phyloP scores from a whole-genome alignment of 192 early-diverging fungal species.

The Paraglomus occultum region DNA sequence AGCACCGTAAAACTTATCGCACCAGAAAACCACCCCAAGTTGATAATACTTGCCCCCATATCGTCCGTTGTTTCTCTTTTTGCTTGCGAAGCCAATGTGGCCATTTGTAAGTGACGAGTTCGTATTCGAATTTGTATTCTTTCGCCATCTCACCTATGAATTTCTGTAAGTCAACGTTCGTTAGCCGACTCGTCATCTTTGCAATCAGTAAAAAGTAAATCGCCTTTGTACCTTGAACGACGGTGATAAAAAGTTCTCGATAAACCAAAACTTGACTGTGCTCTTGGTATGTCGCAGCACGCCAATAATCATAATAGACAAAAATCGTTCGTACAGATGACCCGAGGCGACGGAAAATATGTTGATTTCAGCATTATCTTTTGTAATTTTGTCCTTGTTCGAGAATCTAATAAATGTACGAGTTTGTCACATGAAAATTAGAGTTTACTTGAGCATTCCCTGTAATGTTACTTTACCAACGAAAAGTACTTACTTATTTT shows the following conservation, averaged over 20 bases:
- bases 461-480: constrained; percentile 23
- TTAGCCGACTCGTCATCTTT: not conserved
- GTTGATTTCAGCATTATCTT: constrained; percentile 69
- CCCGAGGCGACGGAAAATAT: constrained; percentile 99
- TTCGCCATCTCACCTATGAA: constrained; percentile 89
- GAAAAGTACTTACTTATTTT: constrained; percentile 47
- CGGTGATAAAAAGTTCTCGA: constrained; percentile 96
- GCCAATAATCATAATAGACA: constrained; percentile 95
- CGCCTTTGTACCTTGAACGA: constrained; percentile 74
- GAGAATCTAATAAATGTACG: constrained; percentile 24
- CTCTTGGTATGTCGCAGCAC: constrained; percentile 87
- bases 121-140: constrained; percentile 87
- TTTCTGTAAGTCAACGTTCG: constrained; percentile 43
- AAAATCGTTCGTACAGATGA: constrained; percentile 95
- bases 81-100: constrained; percentile 92
- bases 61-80: constrained; percentile 93
- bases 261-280: constrained; percentile 97
- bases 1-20: too few relatives aligned
- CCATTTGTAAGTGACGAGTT: constrained; percentile 99
- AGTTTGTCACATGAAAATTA: not conserved
- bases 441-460: not conserved
- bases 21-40: not conserved
- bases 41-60: constrained; percentile 72
- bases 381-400: constrained; percentile 14
- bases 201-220: not conserved